A percentile compares a stretch with the other conserved stretches of the same genome.
Evolutionary conservation across 768 basidiomycete genomes (phyloP).

Genomic region (Psilocybe subaeruginosa): DNA sequence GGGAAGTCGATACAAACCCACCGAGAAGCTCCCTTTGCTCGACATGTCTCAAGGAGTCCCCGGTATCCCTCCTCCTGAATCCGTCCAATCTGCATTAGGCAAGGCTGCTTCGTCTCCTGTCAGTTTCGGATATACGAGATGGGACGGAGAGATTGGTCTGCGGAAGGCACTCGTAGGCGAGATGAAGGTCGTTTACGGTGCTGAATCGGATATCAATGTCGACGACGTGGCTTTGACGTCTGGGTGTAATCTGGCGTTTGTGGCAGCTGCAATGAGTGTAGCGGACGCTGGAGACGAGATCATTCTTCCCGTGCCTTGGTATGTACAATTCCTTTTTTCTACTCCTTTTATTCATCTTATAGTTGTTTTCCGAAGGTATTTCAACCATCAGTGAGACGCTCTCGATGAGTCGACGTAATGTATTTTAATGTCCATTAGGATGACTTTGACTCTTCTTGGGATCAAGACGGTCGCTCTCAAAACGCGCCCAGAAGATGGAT

Average conservation of each 20-base stretch:
- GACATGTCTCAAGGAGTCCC: constrained; percentile 81
- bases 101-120: constrained; percentile 42
- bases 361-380: constrained; percentile 48
- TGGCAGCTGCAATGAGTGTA: constrained; percentile 60
- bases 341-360: background rate
- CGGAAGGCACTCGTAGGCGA: constrained; percentile 58
- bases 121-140: constrained; percentile 59
- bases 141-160: constrained; percentile 58
- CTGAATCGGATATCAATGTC: constrained; percentile 44
- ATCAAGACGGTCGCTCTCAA: constrained; percentile 60
- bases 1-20: constrained; percentile 46
- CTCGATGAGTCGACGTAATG: background rate
- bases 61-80: constrained; percentile 59
- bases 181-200: constrained; percentile 62
- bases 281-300: constrained; percentile 75
- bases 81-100: constrained; percentile 52
- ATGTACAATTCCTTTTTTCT: constrained; percentile 8
- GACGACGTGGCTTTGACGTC: constrained; percentile 71
- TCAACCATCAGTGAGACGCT: constrained; percentile 58
- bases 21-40: constrained; percentile 52
- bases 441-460: constrained; percentile 67
- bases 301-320: constrained; percentile 77
- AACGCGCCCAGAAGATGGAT: constrained; percentile 52
- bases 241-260: constrained; percentile 77
- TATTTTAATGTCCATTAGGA: constrained; percentile 39